Evolutionary conservation across 768 basidiomycete genomes (phyloP).

Genomic region (Russula virescens): DNA sequence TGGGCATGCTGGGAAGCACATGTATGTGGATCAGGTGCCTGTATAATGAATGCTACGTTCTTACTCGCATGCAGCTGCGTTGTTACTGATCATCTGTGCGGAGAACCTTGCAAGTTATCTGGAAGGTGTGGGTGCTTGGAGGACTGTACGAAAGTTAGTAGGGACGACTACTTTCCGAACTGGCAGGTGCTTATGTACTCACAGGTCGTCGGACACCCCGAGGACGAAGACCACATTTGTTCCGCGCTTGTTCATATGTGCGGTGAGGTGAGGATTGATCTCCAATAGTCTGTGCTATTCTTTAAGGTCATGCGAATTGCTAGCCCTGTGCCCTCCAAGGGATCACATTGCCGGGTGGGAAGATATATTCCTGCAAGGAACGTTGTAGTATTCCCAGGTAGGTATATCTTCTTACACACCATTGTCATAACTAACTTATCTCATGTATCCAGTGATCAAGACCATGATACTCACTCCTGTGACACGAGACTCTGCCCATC

Average conservation of each 20-base stretch:
- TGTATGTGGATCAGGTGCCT: conserved; percentile 34
- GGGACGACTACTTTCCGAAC: too few relatives aligned
- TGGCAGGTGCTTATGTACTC: background rate
- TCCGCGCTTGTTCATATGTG: conserved; percentile 50
- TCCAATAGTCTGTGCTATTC: background rate
- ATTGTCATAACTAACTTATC: background rate
- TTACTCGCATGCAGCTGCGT: conserved; percentile 38
- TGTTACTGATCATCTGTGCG: conserved; percentile 48
- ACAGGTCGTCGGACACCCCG: conserved; percentile 45
- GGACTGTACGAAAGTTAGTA: conserved; percentile 48
- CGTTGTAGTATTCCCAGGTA: conserved; percentile 14
- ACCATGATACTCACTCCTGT: conserved; percentile 46
- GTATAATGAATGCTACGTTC: background rate
- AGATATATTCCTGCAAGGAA: conserved; percentile 12
- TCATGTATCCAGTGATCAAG: conserved; percentile 35
- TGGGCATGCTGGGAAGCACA: conserved; percentile 52
- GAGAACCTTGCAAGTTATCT: conserved; percentile 41
- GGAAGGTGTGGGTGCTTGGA: conserved; percentile 47
- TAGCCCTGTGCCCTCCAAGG: conserved; percentile 22
- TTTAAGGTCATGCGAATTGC: background rate
- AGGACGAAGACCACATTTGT: conserved; percentile 47
- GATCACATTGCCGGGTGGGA: conserved; percentile 3
- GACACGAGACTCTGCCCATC: conserved; percentile 49
- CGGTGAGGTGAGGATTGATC: conserved; percentile 42
- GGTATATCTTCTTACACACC: background rate